Evolutionary conservation across 805 yeast genomes (phyloP), one percentile per base, ranked within the genome.

Genomic region (Kodamaea hsintzibuensis): DNA sequence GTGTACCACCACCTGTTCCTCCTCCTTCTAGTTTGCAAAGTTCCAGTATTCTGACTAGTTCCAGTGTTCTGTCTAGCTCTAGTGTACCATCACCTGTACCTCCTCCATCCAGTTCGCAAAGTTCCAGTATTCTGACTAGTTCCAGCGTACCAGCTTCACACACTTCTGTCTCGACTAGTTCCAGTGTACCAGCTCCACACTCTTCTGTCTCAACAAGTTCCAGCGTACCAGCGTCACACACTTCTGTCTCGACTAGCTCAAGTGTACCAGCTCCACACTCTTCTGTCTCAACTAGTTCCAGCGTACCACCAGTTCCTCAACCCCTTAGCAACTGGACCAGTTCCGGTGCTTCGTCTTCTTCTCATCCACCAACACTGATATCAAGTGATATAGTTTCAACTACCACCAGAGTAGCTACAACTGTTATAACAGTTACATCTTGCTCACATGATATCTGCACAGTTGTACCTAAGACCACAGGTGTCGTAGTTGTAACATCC

Each of bases 371-470:
- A 13, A 12, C 40, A 8, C 7, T 8, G 40, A 6, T 14, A 37
- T 7, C 19, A 7, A 38, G 19, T 38, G 42, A 38, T 7, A 14
- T 2, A 8, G 42, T 38, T 7, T 62, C 68, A 47, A 55, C 53
- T 37, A 38, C 59, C 44, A 62, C 62, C 52, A 57, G 51, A 49
- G 52, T 61, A 18, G 59, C 73, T 42, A 46, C 47, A 37, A 33
- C 42, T 30, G 49, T 66, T 33, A 69, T 69, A 49, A 73, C 79
- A 52, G 63, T 73, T 57, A 73, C 77, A 50, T 66, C 73, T 18
- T 74, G 78, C 60, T 51, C 67, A 17, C 67, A 70, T 50, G 50
- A 66, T 60, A 57, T 55, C 48, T 70, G 74, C 54, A 53, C 60
- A 43, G 44, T 53, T 22, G 60, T 54, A 37, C 61, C 65, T 37